A percentile compares a stretch with the other conserved stretches of the same genome.
Evolutionary conservation across 106 monocot species (phyloP).

Genomic region (Phalaenopsis equestris): DNA sequence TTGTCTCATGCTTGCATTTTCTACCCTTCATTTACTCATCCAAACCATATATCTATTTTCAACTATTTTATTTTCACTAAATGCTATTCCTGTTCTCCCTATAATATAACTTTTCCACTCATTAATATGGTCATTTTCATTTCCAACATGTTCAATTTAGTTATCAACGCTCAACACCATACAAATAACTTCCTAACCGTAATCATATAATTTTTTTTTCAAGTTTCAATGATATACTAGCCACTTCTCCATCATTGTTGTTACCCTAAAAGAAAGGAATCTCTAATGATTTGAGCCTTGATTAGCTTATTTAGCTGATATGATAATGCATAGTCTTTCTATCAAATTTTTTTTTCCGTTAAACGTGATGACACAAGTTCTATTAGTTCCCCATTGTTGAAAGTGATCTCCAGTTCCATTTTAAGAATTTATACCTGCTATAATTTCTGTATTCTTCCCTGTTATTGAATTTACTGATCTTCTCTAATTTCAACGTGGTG

Average conservation of each 20-base stretch:
- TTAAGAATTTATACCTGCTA: neutral
- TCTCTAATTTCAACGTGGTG: neutral
- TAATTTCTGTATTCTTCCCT: neutral
- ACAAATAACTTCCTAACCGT: neutral
- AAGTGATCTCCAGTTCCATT: neutral
- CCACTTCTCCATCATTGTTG: too few species aligned
- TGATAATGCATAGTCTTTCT: neutral
- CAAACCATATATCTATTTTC: neutral
- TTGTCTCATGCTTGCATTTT: neutral
- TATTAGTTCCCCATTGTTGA: neutral
- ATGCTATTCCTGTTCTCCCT: neutral
- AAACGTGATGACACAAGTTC: neutral
- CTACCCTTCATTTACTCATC: neutral
- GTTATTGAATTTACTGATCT: neutral
- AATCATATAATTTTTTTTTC: too few species aligned
- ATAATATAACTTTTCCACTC: neutral
- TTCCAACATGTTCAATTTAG: neutral
- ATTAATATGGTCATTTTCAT: neutral
- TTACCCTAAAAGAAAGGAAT: neutral
- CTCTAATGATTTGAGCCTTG: neutral
- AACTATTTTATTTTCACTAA: neutral
- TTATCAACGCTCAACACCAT: neutral
- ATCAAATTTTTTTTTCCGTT: neutral
- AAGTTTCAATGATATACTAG: too few species aligned
- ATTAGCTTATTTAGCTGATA: neutral